Percentiles rank a stretch among this genome's conserved stretches.
These are phyloP conservation scores for Xylaria sp. DNA, from an alignment of 2,329 filamentous ascomycete species.

Conservation along the genomic window DNA sequence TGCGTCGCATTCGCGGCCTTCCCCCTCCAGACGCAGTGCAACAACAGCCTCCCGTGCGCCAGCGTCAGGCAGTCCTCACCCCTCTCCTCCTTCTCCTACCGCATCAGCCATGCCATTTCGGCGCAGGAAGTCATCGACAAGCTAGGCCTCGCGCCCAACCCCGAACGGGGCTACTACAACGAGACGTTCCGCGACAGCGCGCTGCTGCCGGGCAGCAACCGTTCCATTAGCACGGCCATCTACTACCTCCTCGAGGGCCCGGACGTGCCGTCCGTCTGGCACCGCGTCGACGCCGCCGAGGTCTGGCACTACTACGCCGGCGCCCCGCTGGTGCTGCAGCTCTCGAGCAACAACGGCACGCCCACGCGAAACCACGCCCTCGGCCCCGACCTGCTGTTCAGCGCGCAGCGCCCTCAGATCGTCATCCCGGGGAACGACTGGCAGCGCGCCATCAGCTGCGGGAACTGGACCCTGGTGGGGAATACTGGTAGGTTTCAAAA, in stretches of 20 bases:
- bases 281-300: conserved; percentile 62
- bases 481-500: conserved; percentile 45
- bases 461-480: conserved; percentile 62
- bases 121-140: conserved; percentile 58
- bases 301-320: conserved; percentile 67
- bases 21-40: conserved; percentile 11
- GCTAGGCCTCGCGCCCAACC: conserved; percentile 58
- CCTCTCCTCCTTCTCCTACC: not conserved
- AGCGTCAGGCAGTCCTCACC: not conserved
- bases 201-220: conserved; percentile 44
- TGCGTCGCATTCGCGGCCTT: conserved; percentile 30
- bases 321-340: conserved; percentile 59
- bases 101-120: conserved; percentile 42
- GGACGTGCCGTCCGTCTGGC: conserved; percentile 59
- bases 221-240: conserved; percentile 62
- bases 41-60: not conserved
- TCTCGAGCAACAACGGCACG: conserved; percentile 58
- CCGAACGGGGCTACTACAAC: conserved; percentile 62
- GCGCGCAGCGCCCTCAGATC: conserved; percentile 57
- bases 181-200: conserved; percentile 59
- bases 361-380: conserved; percentile 52
- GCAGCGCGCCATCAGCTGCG: conserved; percentile 59
- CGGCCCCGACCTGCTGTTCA: conserved; percentile 59
- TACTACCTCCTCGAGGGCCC: conserved; percentile 61
- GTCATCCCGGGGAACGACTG: conserved; percentile 56